Conservation (phyloP, 1,139 yeast genomes). For the Yamadazyma membranifaciens region DNA sequence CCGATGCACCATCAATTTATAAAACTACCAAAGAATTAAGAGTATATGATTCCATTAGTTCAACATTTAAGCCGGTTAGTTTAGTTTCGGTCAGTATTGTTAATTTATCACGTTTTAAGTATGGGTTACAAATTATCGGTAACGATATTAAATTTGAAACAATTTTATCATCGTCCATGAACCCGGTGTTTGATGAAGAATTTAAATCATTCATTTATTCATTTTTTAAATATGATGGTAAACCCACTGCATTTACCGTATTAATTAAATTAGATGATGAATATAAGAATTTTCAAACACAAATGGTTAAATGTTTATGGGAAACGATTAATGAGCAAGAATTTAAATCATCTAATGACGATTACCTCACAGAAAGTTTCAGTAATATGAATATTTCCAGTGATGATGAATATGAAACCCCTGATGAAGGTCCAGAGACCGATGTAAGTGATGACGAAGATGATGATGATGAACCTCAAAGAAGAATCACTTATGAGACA, state of each 20-base stretch:
- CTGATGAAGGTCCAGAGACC: slow-evolving; percentile 16
- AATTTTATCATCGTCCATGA: slow-evolving; percentile 48
- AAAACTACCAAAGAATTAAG: slow-evolving; percentile 1
- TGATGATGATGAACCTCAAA: slow-evolving; percentile 8
- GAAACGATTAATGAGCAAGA: slow-evolving; percentile 48
- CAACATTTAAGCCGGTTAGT: slow-evolving; percentile 5
- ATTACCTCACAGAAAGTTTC: slow-evolving; percentile 28
- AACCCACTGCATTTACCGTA: slow-evolving; percentile 53
- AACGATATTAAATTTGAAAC: slow-evolving; percentile 36
- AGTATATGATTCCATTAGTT: slow-evolving; percentile 2
- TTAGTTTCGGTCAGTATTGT: slow-evolving; percentile 31
- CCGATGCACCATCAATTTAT: slow-evolving; percentile 1
- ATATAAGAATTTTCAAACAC: neutral
- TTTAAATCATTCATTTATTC: slow-evolving; percentile 67
- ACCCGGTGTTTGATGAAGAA: slow-evolving; percentile 64
- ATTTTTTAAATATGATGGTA: slow-evolving; percentile 28
- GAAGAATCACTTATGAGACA: slow-evolving; percentile 14
- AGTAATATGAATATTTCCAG: slow-evolving; percentile 28
- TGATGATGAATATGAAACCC: slow-evolving; percentile 18
- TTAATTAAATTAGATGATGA: slow-evolving; percentile 39
- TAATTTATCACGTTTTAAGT: slow-evolving; percentile 53
- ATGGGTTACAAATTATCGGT: slow-evolving; percentile 43
- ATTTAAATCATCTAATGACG: slow-evolving; percentile 16
- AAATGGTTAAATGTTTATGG: slow-evolving; percentile 54
- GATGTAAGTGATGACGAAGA: slow-evolving; percentile 17